Evolutionary conservation across 2,329 filamentous ascomycete species (phyloP), one percentile per base, ranked within the genome.

Genomic region (Ascocoryne sarcoides): DNA sequence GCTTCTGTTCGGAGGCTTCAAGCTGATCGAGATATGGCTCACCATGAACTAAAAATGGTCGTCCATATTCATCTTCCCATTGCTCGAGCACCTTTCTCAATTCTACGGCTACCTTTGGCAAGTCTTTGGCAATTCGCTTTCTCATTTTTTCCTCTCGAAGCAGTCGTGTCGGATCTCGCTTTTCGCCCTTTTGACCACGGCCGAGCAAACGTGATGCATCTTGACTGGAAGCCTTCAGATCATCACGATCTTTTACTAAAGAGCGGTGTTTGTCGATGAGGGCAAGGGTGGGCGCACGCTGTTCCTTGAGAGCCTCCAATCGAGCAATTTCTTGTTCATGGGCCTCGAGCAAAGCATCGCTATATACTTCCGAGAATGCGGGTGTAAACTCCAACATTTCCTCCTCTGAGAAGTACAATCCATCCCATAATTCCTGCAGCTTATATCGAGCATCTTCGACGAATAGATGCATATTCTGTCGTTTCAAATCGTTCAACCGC

Each of bases 331-430:
- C 93, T 15, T 82, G 80, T 66, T 98, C 92, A 56, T 98, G 93
- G 0, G 92, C 89, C 50, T 94, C 89, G 0, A 98, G 75, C 8
- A 98, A 73, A 4, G 92, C 92, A 60, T 98, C 92, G 54, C 88
- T 95, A 65, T 93, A 95, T 15, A 95, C 90, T 59, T 96, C 92
- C 9, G 88, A 94, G 60, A 96, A 96, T 31, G 89, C 92, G 0
- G 93, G 92, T 0, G 89, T 92, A 54, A 98, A 98, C 52, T 95
- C 89, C 42, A 96, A 76, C 89, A 96, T 96, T 65, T 98, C 92
- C 56, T 98, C 92, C 60, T 98, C 92, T 0, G 86, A 95, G 58
- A 93, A 89, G 67, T 92, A 96, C 1, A 98, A 68, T 0, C 78
- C 72, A 59, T 98, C 92, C 92, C 93, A 98, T 0, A 98, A 76